Conservation (phyloP, 192 early-diverging fungal genomes). For the Coemansia sp. region DNA sequence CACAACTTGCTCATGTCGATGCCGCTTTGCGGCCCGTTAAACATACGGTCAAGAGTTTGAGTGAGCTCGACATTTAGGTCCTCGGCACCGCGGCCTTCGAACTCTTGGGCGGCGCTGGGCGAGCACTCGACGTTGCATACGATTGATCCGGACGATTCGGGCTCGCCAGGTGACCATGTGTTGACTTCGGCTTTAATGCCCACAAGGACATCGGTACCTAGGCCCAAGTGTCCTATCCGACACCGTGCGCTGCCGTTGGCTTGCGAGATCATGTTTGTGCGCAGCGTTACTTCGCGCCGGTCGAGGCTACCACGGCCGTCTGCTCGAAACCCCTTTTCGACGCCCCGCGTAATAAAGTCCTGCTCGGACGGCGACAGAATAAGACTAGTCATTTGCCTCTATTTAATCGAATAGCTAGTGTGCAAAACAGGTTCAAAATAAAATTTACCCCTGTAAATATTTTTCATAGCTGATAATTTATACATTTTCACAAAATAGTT, state of each 20-base stretch:
- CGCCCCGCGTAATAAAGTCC: constrained; percentile 80
- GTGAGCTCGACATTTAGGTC: constrained; percentile 84
- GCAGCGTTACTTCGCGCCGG: constrained; percentile 75
- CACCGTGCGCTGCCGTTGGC: constrained; percentile 86
- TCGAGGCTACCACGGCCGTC: constrained; percentile 85
- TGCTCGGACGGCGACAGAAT: constrained; percentile 75
- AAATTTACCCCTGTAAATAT: background rate
- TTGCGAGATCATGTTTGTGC: constrained; percentile 85
- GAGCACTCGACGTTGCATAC: constrained; percentile 92
- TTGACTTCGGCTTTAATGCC: constrained; percentile 93
- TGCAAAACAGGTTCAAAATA: background rate
- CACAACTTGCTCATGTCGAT: constrained; percentile 82
- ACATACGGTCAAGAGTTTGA: constrained; percentile 74
- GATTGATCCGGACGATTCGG: constrained; percentile 63
- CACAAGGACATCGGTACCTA: constrained; percentile 88
- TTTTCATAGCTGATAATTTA: too few relatives aligned
- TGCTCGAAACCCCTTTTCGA: constrained; percentile 76
- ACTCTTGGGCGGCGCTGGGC: constrained; percentile 78
- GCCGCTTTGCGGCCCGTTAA: constrained; percentile 80
- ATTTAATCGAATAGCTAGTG: background rate
- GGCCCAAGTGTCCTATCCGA: constrained; percentile 56
- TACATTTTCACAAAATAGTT: background rate
- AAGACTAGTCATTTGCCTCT: constrained; percentile 46
- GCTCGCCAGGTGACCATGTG: constrained; percentile 60
- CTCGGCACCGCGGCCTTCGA: constrained; percentile 75